Base-by-base conservation (phyloP, 1,284 basidiomycete species). In the Phellopilus nigrolimitatus region DNA sequence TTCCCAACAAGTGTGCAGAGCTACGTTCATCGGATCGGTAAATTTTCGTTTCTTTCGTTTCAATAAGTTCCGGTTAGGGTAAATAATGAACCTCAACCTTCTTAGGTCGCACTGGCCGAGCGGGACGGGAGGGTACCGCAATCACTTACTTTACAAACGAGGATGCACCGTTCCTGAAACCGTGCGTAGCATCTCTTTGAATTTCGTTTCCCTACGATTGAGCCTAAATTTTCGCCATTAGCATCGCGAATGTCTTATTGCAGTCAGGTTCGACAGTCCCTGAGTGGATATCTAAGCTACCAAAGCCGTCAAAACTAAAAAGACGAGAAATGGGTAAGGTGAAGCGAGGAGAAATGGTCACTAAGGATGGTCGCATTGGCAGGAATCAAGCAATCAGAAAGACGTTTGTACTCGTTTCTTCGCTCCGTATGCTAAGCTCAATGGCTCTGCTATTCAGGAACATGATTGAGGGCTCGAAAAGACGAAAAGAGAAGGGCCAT, bases 81-180 rank as follows among this genome's bases (percentile, higher is more conserved):
- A 30, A 38, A 27, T 34, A 7, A 42, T 36, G 25, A 42, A 28
- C 7, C 46, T 63, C 48, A 43, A 21, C 27, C 39, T 39, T 54
- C 21, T 5, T 50, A 84, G 87, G 92, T 62, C 86, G 97, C 53
- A 98, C 95, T 1, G 95, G 95, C 15, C 82, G 95, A 53, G 95
- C 95, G 13, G 95, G 94, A 1, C 79, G 88, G 43, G 83, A 90
- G 59, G 95, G 95, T 7, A 86, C 87, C 64, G 95, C 95, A 0
- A 81, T 95, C 46, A 99, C 95, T 1, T 98, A 93, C 68, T 98
- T 97, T 70, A 97, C 92, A 2, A 82, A 93, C 60, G 91, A 95
- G 54, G 95, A 99, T 66, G 89, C 84, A 0, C 88, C 90, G 1
- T 91, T 88, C 68, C 74, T 98, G 38, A 95, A 95, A 71, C 84